A percentile compares a stretch with the other conserved stretches of the same genome.
Evolutionary conservation across 2,329 filamentous ascomycete species (phyloP).

Genomic region (Nemania sp.): DNA sequence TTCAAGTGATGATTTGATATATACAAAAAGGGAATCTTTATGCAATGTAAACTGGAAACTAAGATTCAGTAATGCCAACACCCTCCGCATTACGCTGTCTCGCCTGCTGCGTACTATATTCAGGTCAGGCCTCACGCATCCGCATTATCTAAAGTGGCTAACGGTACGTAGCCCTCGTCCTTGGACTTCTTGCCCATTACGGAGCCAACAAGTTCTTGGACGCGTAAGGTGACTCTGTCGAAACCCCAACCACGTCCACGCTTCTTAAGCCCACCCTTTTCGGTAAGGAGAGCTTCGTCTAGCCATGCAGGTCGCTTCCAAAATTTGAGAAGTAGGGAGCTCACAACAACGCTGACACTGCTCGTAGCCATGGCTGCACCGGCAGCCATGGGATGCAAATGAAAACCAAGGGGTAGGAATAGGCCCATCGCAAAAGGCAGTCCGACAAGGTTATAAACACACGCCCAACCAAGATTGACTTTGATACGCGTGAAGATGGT

Average conservation of each 20-base stretch:
- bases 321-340: conserved; percentile 80
- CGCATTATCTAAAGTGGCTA: conserved; percentile 55
- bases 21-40: conserved; percentile 12
- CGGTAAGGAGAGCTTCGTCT: conserved; percentile 69
- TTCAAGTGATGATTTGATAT: conserved; percentile 11
- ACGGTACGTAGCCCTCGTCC: conserved; percentile 63
- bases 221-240: conserved; percentile 48
- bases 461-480: conserved; percentile 90
- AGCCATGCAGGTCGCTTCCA: conserved; percentile 89
- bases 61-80: conserved; percentile 4
- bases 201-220: conserved; percentile 46
- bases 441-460: conserved; percentile 87
- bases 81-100: background rate
- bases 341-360: conserved; percentile 86
- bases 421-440: conserved; percentile 97
- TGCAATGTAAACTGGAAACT: conserved; percentile 1
- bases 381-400: conserved; percentile 91
- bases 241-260: conserved; percentile 49
- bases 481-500: conserved; percentile 93
- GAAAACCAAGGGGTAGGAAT: conserved; percentile 85
- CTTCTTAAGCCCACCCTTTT: conserved; percentile 53
- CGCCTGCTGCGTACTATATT: conserved; percentile 10
- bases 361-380: conserved; percentile 92
- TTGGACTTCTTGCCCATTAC: conserved; percentile 41
- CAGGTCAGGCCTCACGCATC: conserved; percentile 28